Conservation (phyloP, 805 yeast species). For the Yarrowia deformans region DNA sequence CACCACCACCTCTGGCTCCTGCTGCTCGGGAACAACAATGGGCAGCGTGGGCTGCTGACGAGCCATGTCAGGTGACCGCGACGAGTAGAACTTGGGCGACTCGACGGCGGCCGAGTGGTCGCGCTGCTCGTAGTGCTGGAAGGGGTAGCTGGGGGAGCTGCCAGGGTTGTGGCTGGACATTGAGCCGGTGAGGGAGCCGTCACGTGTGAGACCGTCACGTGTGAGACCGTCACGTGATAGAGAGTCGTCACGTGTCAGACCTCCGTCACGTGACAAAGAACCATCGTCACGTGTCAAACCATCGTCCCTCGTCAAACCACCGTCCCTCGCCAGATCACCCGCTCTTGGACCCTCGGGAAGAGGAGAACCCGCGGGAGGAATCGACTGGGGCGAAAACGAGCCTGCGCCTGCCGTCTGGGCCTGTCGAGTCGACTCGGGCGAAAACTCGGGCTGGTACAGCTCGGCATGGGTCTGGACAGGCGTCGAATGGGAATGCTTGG, state of each 20-base stretch:
- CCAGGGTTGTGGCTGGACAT: conserved; percentile 5
- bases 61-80: conserved; percentile 23
- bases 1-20: conserved; percentile 3
- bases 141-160: conserved; percentile 16
- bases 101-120: conserved; percentile 8
- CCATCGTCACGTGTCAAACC: not conserved
- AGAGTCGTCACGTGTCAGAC: not conserved
- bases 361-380: conserved; percentile 25
- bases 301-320: not conserved
- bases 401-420: not conserved
- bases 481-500: not conserved
- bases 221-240: not conserved
- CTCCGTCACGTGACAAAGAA: not conserved
- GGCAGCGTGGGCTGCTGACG: conserved; percentile 28
- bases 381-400: conserved; percentile 20
- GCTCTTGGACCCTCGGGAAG: conserved; percentile 6
- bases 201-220: not conserved
- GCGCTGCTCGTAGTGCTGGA: conserved; percentile 24
- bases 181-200: not conserved
- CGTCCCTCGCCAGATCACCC: not conserved
- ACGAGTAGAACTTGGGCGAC: conserved; percentile 14
- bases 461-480: conserved; percentile 8
- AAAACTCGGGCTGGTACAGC: conserved; percentile 31
- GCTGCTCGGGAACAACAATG: conserved; percentile 19
- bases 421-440: conserved; percentile 6